Percentiles rank a stretch among this genome's conserved stretches.
These are phyloP conservation scores for Ganoderma sinense DNA, from an alignment of 1,284 basidiomycete species.

Conservation along the genomic window DNA sequence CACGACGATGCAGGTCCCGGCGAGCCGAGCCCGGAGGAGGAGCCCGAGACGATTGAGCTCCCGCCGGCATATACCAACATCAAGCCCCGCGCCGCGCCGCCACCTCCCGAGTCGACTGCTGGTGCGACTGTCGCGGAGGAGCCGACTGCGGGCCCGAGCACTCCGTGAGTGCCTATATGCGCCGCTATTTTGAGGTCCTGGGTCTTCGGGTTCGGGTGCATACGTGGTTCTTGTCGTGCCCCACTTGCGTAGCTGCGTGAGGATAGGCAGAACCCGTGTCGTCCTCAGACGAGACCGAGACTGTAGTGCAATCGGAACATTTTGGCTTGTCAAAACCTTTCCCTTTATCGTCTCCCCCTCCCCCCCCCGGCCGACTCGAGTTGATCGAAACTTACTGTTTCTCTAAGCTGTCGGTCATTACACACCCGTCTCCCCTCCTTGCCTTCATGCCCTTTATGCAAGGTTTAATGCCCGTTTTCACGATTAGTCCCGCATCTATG, in stretches of 20 bases:
- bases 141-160: neutral
- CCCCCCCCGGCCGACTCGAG: neutral
- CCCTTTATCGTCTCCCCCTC: neutral
- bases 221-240: neutral
- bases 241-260: neutral
- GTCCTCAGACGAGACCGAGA: neutral
- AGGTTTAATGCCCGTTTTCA: neutral
- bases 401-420: neutral
- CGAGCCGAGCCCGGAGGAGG: constrained; percentile 40
- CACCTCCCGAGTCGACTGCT: neutral
- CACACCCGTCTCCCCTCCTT: neutral
- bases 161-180: neutral
- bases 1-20: constrained; percentile 79
- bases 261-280: neutral
- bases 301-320: neutral
- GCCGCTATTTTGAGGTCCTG: neutral
- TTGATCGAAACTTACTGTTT: neutral
- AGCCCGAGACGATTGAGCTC: constrained; percentile 77
- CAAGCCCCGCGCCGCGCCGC: neutral
- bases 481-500: neutral
- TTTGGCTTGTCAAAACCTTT: neutral
- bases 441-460: neutral
- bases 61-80: constrained; percentile 77
- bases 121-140: constrained; percentile 1
- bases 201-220: neutral